Base-by-base conservation (phyloP, 192 early-diverging fungal genomes). In the Endogone sp. region DNA sequence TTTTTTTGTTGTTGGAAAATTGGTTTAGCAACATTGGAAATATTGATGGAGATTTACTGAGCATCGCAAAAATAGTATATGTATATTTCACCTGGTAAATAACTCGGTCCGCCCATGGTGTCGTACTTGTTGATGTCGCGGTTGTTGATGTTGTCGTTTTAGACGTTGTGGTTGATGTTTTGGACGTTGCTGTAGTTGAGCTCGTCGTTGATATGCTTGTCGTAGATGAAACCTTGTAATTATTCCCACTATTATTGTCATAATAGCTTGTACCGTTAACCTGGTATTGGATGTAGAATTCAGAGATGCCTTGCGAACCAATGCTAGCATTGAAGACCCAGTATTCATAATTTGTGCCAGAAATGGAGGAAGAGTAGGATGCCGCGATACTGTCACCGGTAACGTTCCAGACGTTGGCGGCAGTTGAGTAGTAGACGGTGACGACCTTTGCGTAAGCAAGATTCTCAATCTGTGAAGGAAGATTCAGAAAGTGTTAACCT, bases 211-310 rank as follows among this genome's bases (percentile, higher is more conserved):
- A 29, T 9, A 20, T 54, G 29, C 31, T 55, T 3, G 65, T 56
- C 1, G 65, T 66, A 37, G n/a, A 49, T 21, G 64, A 30, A 8
- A 66, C 65, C 16, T 28, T 8, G 25, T 66, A 66, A 55, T 66
- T 66, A 29, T 66, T 26, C 6, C 64, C 68, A 58, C 26, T 23
- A 67, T 78, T 78, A 26, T 71, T 72, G 49, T 78, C 77, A 64
- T 70, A 79, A 65, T 78, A 78, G 24, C 69, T 67, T 31, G 65
- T 73, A 25, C 77, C 77, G 44, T 56, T 37, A 2, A 73, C 75
- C 30, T 56, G 31, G 56, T 79, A 79, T 61, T 67, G 22, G 23
- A 79, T 67, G 56, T 79, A 79, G 61, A 79, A 79, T 54, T 79
- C 26, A 29, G 60, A 56, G 32, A 79, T 71, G 3, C 65, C 65